phyloP scores from a whole-genome alignment of 768 basidiomycete genomes.

The Leccinum longicurvipes region DNA sequence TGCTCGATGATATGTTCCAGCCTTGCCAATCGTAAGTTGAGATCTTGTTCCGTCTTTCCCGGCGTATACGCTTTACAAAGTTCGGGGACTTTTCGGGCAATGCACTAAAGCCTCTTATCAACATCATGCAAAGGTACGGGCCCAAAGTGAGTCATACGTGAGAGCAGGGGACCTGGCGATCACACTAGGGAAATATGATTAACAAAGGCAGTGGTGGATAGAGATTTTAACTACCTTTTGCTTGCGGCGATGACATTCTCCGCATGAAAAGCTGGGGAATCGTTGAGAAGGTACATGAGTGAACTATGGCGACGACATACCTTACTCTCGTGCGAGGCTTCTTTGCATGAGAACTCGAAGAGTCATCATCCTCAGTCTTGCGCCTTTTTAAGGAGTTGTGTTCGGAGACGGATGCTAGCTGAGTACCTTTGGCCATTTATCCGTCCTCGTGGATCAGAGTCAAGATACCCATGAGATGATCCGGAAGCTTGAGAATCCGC shows the following conservation, averaged over 20 bases:
- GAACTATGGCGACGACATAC: conserved; percentile 37
- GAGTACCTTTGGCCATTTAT: conserved; percentile 30
- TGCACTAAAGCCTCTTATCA: conserved; percentile 48
- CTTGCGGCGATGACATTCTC: conserved; percentile 85
- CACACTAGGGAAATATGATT: conserved; percentile 52
- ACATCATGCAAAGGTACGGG: conserved; percentile 3
- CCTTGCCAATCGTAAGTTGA: conserved; percentile 67
- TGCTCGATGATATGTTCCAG: conserved; percentile 80
- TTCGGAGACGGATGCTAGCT: conserved; percentile 20
- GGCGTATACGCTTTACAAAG: conserved; percentile 87
- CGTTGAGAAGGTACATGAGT: conserved; percentile 6
- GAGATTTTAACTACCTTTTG: conserved; percentile 57
- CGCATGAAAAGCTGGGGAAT: conserved; percentile 67
- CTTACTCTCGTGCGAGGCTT: conserved; percentile 74
- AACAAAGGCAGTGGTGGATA: conserved; percentile 18
- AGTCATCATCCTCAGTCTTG: conserved; percentile 61
- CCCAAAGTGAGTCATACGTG: conserved; percentile 51
- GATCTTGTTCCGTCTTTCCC: conserved; percentile 80
- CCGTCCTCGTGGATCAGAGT: conserved; percentile 30
- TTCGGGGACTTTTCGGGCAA: conserved; percentile 84
- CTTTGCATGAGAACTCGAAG: conserved; percentile 45
- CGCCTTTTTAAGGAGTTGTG: conserved; percentile 50
- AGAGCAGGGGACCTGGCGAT: conserved; percentile 80
- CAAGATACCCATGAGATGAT: conserved; percentile 21
- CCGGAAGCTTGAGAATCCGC: conserved; percentile 1